Base-by-base conservation (phyloP, 257 asterid species). In the Oldenlandia corymbosa region DNA sequence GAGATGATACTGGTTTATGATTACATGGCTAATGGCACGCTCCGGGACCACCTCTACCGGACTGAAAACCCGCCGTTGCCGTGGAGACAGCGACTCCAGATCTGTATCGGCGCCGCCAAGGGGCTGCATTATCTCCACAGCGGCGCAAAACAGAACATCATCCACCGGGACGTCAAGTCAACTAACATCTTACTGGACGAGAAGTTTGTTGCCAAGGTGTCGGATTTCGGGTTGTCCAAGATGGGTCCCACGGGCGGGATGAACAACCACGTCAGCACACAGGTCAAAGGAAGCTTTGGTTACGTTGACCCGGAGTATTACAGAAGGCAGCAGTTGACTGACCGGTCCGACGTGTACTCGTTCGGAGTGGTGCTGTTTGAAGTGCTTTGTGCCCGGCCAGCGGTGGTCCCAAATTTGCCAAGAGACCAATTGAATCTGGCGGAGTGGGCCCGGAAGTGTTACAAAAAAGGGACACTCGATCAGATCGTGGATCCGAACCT, bases 1-100 rank as follows among this genome's bases (percentile, higher is more conserved):
- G 93, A 88, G 71, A 88, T 85, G 95, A 83, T 88, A 59, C 55
- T 88, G 46, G 85, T 88, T 21, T 88, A 88, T 39, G 95, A 88
- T 18, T 81, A 83, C 82, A 83, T 85, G 91, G 45, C 80, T 1
- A 75, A 73, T 21, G 94, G 91, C 21, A 83, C 88, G 0, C 60
- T 83, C 0, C 86, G 83, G 0, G 81, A 74, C 62, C 94, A 80
- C 49, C 82, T 83, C 49, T 79, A 80, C 75, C 67, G 65, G 6
- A 18, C 87, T 0, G 42, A 73, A 2, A 82, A 81, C 39, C 37
- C 79, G 1, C 80, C 84, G 0, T 50, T 85, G 24, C 24, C 69
- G 4, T 85, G 91, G 94, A 81, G 68, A 60, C 65, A 78, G 18
- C 85, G 94, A 31, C 88, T 85, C 13, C 75, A 69, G 9, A 80